phyloP scores from a whole-genome alignment of 768 basidiomycete genomes.

The Leccinum longicurvipes region DNA sequence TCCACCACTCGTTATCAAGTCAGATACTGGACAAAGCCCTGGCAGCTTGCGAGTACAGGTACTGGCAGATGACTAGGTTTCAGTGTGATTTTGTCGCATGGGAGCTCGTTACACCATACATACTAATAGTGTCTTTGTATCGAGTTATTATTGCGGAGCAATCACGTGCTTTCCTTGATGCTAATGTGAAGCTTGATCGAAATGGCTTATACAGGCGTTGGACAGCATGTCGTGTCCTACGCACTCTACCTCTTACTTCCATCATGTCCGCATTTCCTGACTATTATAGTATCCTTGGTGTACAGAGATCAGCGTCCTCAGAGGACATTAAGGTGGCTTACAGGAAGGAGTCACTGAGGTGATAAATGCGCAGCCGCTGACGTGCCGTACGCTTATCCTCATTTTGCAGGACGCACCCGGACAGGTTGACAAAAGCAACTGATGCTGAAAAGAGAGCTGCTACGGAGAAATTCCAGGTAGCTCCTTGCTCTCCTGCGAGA shows the following conservation, averaged over 20 bases:
- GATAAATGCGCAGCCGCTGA: not conserved
- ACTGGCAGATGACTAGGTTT: constrained; percentile 14
- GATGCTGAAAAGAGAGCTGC: constrained; percentile 67
- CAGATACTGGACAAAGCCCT: constrained; percentile 8
- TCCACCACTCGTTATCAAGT: constrained; percentile 34
- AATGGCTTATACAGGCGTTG: constrained; percentile 1
- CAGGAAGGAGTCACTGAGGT: constrained; percentile 77
- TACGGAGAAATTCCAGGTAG: constrained; percentile 85
- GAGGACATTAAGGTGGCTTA: constrained; percentile 78
- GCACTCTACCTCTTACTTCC: constrained; percentile 13
- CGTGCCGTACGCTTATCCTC: constrained; percentile 12
- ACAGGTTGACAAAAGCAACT: constrained; percentile 69
- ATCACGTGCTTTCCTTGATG: constrained; percentile 18
- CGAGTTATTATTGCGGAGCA: not conserved
- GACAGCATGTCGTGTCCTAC: constrained; percentile 8
- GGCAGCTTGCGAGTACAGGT: constrained; percentile 10
- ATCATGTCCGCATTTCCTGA: constrained; percentile 76
- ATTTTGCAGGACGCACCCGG: constrained; percentile 76
- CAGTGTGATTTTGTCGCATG: not conserved
- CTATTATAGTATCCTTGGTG: constrained; percentile 64
- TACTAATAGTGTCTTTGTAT: not conserved
- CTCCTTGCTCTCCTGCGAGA: not conserved
- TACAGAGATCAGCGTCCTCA: constrained; percentile 54
- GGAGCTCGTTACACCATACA: not conserved
- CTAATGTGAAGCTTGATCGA: not conserved